Evolutionary conservation across 2,329 filamentous ascomycete genomes (phyloP), one percentile per base, ranked within the genome.

Genomic region (Calonectria leucothoes): DNA sequence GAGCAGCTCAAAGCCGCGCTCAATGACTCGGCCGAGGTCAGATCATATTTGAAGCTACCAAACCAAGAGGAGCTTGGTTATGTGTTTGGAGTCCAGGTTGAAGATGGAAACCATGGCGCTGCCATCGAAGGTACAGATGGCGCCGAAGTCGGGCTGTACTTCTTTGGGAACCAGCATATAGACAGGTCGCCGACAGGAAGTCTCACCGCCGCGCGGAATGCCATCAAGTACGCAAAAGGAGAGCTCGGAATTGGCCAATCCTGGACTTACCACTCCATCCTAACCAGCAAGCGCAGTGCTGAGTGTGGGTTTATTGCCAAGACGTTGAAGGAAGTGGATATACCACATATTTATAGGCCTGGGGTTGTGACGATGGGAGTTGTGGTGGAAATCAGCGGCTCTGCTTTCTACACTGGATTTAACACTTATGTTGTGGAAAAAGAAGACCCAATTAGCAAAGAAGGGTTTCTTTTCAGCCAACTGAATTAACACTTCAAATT

Each of bases 111-210:
- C 17, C 14, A 39, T 3, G 57, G 67, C 4, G 25, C 35, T 51
- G 20, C 23, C 2, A 6, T 33, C 17, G 8, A 55, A 10, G 67
- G 57, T 4, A 52, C 57, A 4, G 12, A 49, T 2, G 67, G 57
- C 12, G 57, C 42, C 4, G 42, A 70, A n/a, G 49, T 55, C 11
- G 67, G 67, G 10, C 15, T 70, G 4, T 70, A 70, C 27, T 27
- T 70, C 10, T 70, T 70, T 20, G 67, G 67, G 7, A 42, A 70
- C 25, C 31, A 64, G 20, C 42, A 52, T n/a, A 25, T 70, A 5
- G 67, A 70, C 25, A 37, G 67, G 20, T 70, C 67, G 1, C 67
- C 67, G 2, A 70, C 67, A 4, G 67, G 67, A 2, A 70, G 67
- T 14, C 57, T 55, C 17, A 17, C 59, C 1, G 67, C 45, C 2